Evolutionary conservation across 2,329 filamentous ascomycete genomes (phyloP).

Genomic region (Ophiosphaerella herpotricha): DNA sequence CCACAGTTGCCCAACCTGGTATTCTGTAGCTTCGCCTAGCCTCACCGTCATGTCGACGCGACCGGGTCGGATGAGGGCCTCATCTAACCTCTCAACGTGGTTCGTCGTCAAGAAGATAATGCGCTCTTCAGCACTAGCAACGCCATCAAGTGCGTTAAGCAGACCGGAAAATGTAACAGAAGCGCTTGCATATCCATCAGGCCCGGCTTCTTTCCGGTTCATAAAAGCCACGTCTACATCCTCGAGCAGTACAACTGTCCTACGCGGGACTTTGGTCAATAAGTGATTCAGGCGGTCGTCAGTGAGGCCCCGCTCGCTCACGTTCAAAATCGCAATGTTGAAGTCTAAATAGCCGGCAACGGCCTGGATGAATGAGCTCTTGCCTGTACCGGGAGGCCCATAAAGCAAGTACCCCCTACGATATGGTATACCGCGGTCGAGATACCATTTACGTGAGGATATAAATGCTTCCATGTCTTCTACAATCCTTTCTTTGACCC

Average conservation of each 20-base stretch:
- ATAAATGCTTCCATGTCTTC: slow-evolving; percentile 84
- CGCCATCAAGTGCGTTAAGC: slow-evolving; percentile 73
- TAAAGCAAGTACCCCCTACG: slow-evolving; percentile 86
- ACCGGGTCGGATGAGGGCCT: slow-evolving; percentile 86
- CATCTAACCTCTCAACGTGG: slow-evolving; percentile 85
- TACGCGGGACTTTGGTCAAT: slow-evolving; percentile 79
- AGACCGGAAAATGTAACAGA: slow-evolving; percentile 94
- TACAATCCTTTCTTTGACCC: slow-evolving; percentile 80
- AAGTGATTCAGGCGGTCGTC: slow-evolving; percentile 88
- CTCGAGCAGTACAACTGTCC: slow-evolving; percentile 82
- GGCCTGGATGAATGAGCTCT: slow-evolving; percentile 95
- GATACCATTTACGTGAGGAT: slow-evolving; percentile 80
- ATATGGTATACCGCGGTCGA: slow-evolving; percentile 93
- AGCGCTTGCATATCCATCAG: slow-evolving; percentile 82
- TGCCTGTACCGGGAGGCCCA: slow-evolving; percentile 87
- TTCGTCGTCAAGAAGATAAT: slow-evolving; percentile 96
- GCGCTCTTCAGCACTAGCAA: slow-evolving; percentile 93
- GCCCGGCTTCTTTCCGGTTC: slow-evolving; percentile 75
- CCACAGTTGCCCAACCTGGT: slow-evolving; percentile 88
- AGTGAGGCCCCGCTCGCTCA: slow-evolving; percentile 86
- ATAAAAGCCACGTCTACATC: slow-evolving; percentile 91
- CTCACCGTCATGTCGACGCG: slow-evolving; percentile 91
- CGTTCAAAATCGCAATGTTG: slow-evolving; percentile 88
- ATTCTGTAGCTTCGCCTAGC: slow-evolving; percentile 83
- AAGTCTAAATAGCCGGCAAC: slow-evolving; percentile 91